These are phyloP conservation scores for Populus nigra DNA, from an alignment of 345 rosid genomes.

Conservation along the genomic window DNA sequence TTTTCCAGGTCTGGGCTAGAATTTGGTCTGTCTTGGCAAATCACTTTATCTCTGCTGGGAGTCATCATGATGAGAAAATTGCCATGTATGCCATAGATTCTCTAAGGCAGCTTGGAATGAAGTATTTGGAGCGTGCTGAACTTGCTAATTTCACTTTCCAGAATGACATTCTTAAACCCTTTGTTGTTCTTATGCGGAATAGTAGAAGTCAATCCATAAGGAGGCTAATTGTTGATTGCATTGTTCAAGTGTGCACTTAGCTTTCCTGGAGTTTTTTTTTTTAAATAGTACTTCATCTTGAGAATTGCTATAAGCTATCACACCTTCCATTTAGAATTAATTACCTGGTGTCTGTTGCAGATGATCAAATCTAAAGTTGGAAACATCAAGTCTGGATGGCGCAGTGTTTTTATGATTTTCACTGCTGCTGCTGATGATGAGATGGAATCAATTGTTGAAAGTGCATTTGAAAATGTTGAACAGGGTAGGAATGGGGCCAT, in stretches of 20 bases:
- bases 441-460: constrained; percentile 78
- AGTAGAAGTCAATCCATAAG: constrained; percentile 73
- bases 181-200: constrained; percentile 84
- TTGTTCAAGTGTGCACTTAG: constrained; percentile 63
- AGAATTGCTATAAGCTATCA: not conserved
- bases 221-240: constrained; percentile 88
- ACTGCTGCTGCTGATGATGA: constrained; percentile 92
- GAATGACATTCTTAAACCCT: constrained; percentile 93
- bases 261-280: constrained; percentile 3
- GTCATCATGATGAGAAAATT: constrained; percentile 88
- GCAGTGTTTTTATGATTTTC: constrained; percentile 87
- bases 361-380: constrained; percentile 95
- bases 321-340: constrained; percentile 1
- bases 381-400: constrained; percentile 94
- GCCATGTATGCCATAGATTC: constrained; percentile 97
- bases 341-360: constrained; percentile 37
- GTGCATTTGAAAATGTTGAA: constrained; percentile 90
- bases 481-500: constrained; percentile 48
- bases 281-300: not conserved
- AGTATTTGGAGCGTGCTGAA: constrained; percentile 86
- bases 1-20: constrained; percentile 81
- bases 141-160: constrained; percentile 90
- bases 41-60: constrained; percentile 91
- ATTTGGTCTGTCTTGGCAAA: constrained; percentile 89
- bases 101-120: constrained; percentile 89